Evolutionary conservation across 805 yeast genomes (phyloP), one percentile per base, ranked within the genome.

Genomic region (Schwanniomyces occidentalis): DNA sequence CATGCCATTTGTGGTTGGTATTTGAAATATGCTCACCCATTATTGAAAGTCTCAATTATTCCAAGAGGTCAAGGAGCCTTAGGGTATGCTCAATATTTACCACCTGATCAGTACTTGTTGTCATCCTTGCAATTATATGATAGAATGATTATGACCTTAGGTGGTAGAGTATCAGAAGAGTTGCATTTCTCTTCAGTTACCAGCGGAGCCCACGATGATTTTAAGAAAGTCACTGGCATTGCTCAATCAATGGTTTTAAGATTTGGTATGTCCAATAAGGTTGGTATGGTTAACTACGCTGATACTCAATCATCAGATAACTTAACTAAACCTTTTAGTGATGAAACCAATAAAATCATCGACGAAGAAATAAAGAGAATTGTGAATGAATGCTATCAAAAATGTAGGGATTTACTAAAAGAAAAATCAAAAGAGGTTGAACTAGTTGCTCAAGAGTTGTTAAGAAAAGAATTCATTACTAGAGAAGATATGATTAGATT

Each of bases 1-100:
- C 99, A 95, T 63, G 99, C 99, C 8, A 78, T 93, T 41, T 90
- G 98, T 61, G 99, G 99, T 8, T 93, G 99, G 99, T 89, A 71
- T 54, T 73, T 93, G 52, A 78, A 85, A 59, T 75, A 76, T 60
- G 96, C 98, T 2, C 96, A 91, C 56, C 99, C 99, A 6, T 69
- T 95, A 38, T 71, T 93, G 41, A 93, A 93, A 69, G 99, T 93
- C 13, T 87, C 97, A 10, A 93, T 95, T 51, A 87, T 93, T 42
- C 99, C 99, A 25, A 77, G 98, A 52, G 98, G 98, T 10, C 93
- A 85, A 63, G 96, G 95, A 45, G 96, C 98, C 2, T 72, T 93
- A 34, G 99, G 99, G 15, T 93, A 95, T 59, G 99, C 99, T 2
- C 96, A 93, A 59, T 95, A 91, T 56, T 73, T 95, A 45, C 99